Base-by-base conservation (phyloP, 2,329 filamentous ascomycete species). In the Ceratocystis huliohia region DNA sequence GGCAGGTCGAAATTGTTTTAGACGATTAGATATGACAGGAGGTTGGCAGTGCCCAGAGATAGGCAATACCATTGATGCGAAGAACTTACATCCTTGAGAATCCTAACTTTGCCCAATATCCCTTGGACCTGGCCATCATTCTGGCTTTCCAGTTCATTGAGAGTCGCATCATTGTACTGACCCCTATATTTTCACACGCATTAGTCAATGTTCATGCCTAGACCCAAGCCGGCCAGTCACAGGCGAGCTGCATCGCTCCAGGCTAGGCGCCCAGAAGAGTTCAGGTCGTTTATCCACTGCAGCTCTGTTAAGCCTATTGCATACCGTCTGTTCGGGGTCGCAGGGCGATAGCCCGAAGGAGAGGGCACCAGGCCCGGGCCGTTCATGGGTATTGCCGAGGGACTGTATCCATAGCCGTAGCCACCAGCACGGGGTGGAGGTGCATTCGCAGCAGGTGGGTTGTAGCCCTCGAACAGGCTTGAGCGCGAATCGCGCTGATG, bases 101-200 rank as follows among this genome's bases (percentile, higher is more conserved):
- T 85, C 78, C 83, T 86, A 68, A 97, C 93, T 77, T 96, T 96
- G 70, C 88, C 88, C 70, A 90, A 82, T 73, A 96, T 92, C n/a
- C 91, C 91, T 69, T 91, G 88, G 10, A 96, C 87, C 72, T 96
- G 88, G 67, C 85, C 81, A 71, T 96, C 92, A 74, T 97, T 97
- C 78, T 99, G 94, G 73, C 89, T 93, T 79, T 99, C 94, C 68
- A 99, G 82, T 77, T 96, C 91, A 74, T 90, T 91, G 65, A 99
- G 82, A 61, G 96, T 91, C 22, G 92, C 89, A 72, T 95, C 88
- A 74, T 88, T 93, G 75, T 97, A 97, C 75, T 96, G 92, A 15
- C 93, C 93, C 74, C 88, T 90, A 70, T 70, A 7, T 33, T 37
- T 50, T 6, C 17, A 25, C 30, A 59, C 65, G 22, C 57, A 30